phyloP scores from a whole-genome alignment of 805 yeast species.

The Pichia manshurica region DNA sequence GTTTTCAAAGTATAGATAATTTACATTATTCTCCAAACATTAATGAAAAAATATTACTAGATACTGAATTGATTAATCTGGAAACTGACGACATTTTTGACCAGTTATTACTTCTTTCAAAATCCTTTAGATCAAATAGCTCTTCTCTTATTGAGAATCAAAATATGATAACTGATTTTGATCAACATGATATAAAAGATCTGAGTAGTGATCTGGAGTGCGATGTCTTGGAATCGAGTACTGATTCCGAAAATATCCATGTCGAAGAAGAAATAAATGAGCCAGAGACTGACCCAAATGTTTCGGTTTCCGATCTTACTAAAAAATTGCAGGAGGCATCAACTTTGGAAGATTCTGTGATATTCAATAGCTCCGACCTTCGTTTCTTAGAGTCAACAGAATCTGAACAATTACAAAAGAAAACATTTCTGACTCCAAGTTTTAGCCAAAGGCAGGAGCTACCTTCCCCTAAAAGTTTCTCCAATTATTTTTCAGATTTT shows the following conservation, averaged over 20 bases:
- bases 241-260: not conserved
- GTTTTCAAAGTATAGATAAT: slow-evolving; percentile 27
- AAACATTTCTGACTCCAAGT: not conserved
- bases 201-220: too few relatives aligned
- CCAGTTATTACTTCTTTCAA: not conserved
- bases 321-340: slow-evolving; percentile 10
- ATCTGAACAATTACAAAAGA: not conserved
- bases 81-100: not conserved
- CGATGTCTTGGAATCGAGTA: too few relatives aligned
- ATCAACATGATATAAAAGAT: not conserved
- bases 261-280: slow-evolving; percentile 8
- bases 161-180: slow-evolving; percentile 8
- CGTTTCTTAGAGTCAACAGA: not conserved
- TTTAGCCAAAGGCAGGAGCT: slow-evolving; percentile 2
- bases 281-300: not conserved
- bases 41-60: slow-evolving; percentile 2
- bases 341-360: not conserved
- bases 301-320: not conserved
- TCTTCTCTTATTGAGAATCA: slow-evolving; percentile 6
- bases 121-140: not conserved
- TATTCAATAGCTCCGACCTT: not conserved
- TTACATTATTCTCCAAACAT: slow-evolving; percentile 13
- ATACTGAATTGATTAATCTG: not conserved
- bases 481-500: not conserved
- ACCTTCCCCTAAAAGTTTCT: not conserved